Evolutionary conservation across 495 filamentous ascomycete species (phyloP).

Genomic region (Penicillium diatomitis): DNA sequence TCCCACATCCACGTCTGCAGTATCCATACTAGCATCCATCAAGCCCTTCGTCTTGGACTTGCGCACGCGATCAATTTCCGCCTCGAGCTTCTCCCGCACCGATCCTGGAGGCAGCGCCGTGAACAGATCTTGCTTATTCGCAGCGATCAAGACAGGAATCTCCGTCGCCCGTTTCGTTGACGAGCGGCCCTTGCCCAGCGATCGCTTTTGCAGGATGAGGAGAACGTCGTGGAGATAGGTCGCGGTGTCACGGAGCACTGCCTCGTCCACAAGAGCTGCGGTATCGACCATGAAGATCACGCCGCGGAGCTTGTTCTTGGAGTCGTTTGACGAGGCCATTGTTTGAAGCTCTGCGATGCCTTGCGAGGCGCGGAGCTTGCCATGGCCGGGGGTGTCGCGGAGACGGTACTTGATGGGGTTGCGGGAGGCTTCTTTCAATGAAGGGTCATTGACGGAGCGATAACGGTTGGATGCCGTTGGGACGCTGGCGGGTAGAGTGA

Average conservation of each 20-base stretch:
- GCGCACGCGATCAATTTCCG: slow-evolving; percentile 73
- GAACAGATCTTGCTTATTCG: slow-evolving; percentile 93
- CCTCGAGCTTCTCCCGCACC: slow-evolving; percentile 66
- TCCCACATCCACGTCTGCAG: slow-evolving; percentile 58
- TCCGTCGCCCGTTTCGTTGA: slow-evolving; percentile 50
- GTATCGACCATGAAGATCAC: slow-evolving; percentile 85
- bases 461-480: slow-evolving; percentile 56
- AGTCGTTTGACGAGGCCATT: slow-evolving; percentile 38
- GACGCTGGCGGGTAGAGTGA: slow-evolving; percentile 57
- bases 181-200: slow-evolving; percentile 38
- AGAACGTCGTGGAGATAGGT: slow-evolving; percentile 84
- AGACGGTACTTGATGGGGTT: slow-evolving; percentile 73
- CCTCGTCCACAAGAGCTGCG: slow-evolving; percentile 55
- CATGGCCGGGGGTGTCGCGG: slow-evolving; percentile 87
- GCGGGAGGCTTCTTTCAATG: slow-evolving; percentile 51
- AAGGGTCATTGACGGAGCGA: slow-evolving; percentile 60
- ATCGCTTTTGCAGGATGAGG: slow-evolving; percentile 67
- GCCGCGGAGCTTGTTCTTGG: slow-evolving; percentile 53
- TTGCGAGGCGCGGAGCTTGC: slow-evolving; percentile 66
- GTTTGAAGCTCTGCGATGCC: slow-evolving; percentile 29
- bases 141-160: slow-evolving; percentile 72
- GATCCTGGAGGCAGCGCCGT: slow-evolving; percentile 77
- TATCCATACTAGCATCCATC: slow-evolving; percentile 50
- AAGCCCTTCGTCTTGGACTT: slow-evolving; percentile 70
- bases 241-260: slow-evolving; percentile 49